Conservation (phyloP, 192 early-diverging fungal species). For the Funneliformis mosseae region DNA sequence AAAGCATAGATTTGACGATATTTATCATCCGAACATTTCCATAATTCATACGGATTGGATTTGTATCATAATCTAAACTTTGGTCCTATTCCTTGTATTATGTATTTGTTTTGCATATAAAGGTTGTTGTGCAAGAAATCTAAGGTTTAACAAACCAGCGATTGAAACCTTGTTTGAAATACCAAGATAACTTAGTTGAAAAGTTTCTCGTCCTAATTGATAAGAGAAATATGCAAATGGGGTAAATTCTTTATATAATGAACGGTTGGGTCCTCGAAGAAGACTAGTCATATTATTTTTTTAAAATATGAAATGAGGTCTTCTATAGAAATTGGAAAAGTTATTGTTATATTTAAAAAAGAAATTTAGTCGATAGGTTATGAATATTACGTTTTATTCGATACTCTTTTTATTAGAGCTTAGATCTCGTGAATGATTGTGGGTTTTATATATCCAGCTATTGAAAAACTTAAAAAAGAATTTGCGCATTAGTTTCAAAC, state of each 20-base stretch:
- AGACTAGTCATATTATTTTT: not conserved
- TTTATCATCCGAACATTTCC: not conserved
- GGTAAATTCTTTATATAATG: not conserved
- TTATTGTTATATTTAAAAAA: no score
- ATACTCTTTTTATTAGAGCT: no score
- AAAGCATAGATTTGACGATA: not conserved
- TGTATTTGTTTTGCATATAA: not conserved
- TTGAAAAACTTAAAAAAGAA: no score
- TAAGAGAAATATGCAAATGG: not conserved
- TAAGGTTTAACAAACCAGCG: not conserved
- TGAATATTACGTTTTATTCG: no score
- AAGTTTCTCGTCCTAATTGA: not conserved
- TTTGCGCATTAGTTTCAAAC: no score
- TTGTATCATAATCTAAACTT: not conserved
- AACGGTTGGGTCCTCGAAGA: not conserved
- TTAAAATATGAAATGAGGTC: no score
- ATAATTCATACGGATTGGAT: not conserved
- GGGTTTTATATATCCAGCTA: no score
- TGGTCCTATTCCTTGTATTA: not conserved
- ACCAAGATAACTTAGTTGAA: not conserved
- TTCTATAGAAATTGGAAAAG: no score
- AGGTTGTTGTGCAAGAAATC: not conserved
- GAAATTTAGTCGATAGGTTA: no score
- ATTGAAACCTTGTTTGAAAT: not conserved
- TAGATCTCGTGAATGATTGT: no score